Percentiles rank a stretch among this genome's conserved stretches.
phyloP scores from a whole-genome alignment of 768 basidiomycete genomes.

The Asterophora lycoperdoides region DNA sequence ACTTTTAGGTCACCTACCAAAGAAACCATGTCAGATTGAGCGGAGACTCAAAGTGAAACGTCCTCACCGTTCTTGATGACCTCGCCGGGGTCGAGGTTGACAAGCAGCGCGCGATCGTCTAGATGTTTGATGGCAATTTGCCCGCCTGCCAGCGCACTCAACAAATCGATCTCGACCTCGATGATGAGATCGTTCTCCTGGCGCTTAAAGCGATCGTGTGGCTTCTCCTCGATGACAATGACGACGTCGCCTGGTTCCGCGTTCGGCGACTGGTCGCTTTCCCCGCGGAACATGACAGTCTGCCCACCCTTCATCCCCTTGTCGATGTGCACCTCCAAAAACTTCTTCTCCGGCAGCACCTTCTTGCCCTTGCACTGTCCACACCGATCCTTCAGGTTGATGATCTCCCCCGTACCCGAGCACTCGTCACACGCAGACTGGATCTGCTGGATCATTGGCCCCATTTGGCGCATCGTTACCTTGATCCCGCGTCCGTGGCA shows the following conservation, averaged over 20 bases:
- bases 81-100: slow-evolving; percentile 84
- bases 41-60: neutral
- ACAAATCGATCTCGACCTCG: slow-evolving; percentile 88
- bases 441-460: slow-evolving; percentile 99
- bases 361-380: slow-evolving; percentile 94
- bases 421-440: slow-evolving; percentile 95
- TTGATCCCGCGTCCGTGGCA: slow-evolving; percentile 92
- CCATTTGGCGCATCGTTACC: slow-evolving; percentile 92
- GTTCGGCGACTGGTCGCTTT: slow-evolving; percentile 88
- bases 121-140: slow-evolving; percentile 87
- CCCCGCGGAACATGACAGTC: slow-evolving; percentile 83
- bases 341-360: slow-evolving; percentile 89
- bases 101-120: slow-evolving; percentile 84
- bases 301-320: slow-evolving; percentile 96
- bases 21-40: slow-evolving; percentile 3
- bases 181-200: slow-evolving; percentile 83
- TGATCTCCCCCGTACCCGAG: slow-evolving; percentile 89
- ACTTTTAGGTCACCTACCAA: slow-evolving; percentile 79
- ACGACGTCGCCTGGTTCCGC: slow-evolving; percentile 91
- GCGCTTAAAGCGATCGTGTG: slow-evolving; percentile 84
- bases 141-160: slow-evolving; percentile 92
- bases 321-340: slow-evolving; percentile 96
- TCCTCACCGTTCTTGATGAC: slow-evolving; percentile 87
- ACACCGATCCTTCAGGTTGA: slow-evolving; percentile 92
- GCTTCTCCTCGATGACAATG: slow-evolving; percentile 91